Conservation (phyloP, 2,329 filamentous ascomycete species). For the Orbilia ellipsospora region DNA sequence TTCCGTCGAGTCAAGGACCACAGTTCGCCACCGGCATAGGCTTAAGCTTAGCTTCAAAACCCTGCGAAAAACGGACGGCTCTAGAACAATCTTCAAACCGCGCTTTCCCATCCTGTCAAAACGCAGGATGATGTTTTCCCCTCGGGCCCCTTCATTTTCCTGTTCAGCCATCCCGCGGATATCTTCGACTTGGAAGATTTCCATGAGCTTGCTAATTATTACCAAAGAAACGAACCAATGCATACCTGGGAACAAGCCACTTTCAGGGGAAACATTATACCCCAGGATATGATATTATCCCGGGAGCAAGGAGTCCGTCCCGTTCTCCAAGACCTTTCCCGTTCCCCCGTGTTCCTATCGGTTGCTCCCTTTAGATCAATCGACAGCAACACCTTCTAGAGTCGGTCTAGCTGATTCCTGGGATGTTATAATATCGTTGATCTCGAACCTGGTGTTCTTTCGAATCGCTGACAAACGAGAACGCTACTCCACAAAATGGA, state of each 20-base stretch:
- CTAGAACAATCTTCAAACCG: slow-evolving; percentile 15
- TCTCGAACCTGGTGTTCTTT: slow-evolving; percentile 45
- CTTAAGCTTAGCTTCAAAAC: slow-evolving; percentile 26
- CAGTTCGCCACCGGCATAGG: slow-evolving; percentile 15
- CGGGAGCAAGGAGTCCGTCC: slow-evolving; percentile 19
- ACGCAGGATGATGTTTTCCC: slow-evolving; percentile 21
- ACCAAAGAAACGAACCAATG: slow-evolving; percentile 40
- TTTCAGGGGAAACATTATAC: slow-evolving; percentile 38
- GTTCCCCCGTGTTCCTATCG: slow-evolving; percentile 40
- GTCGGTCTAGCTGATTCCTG: slow-evolving; percentile 15
- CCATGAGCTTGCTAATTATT: slow-evolving; percentile 23
- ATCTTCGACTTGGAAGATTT: slow-evolving; percentile 29
- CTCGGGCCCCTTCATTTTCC: slow-evolving; percentile 17
- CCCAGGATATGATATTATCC: slow-evolving; percentile 34
- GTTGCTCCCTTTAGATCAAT: slow-evolving; percentile 33
- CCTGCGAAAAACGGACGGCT: slow-evolving; percentile 33
- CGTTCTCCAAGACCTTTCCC: slow-evolving; percentile 31
- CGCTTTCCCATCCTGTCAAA: slow-evolving; percentile 12
- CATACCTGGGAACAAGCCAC: slow-evolving; percentile 32
- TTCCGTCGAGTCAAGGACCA: slow-evolving; percentile 37
- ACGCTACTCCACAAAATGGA: background rate
- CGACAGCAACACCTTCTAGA: slow-evolving; percentile 21
- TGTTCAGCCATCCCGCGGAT: slow-evolving; percentile 18
- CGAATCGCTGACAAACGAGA: slow-evolving; percentile 36
- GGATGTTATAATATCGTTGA: background rate